These are phyloP conservation scores for Ogataea ganodermae DNA, from an alignment of 805 yeast genomes.

Conservation along the genomic window DNA sequence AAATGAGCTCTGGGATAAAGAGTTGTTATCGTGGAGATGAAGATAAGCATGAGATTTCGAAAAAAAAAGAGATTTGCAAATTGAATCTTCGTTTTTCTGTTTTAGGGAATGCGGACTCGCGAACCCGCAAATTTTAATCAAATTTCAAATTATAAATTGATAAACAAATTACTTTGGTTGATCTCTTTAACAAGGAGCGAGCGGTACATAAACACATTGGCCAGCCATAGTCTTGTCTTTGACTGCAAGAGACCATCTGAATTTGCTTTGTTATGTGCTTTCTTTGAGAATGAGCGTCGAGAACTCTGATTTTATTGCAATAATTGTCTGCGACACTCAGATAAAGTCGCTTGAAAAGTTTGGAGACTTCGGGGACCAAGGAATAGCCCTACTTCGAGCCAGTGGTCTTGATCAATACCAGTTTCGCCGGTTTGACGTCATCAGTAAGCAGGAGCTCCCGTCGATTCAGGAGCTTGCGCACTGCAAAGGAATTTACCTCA, in stretches of 20 bases:
- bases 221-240: too few relatives aligned
- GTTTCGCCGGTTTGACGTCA: conserved; percentile 42
- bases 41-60: not conserved
- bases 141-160: too few relatives aligned
- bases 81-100: not conserved
- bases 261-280: too few relatives aligned
- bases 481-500: conserved; percentile 45
- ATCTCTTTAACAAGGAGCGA: too few relatives aligned
- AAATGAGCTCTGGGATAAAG: conserved; percentile 14
- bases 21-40: conserved; percentile 12
- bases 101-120: not conserved
- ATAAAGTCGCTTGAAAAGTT: conserved; percentile 21
- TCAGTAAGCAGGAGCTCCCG: conserved; percentile 29
- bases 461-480: conserved; percentile 26
- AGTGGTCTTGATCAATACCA: conserved; percentile 25
- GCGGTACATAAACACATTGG: too few relatives aligned
- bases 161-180: too few relatives aligned
- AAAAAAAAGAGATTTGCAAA: not conserved
- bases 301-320: conserved; percentile 11
- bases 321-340: conserved; percentile 20
- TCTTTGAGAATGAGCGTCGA: conserved; percentile 1
- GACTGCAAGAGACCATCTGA: too few relatives aligned
- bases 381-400: conserved; percentile 34
- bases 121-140: not conserved
- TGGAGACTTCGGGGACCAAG: conserved; percentile 59